Evolutionary conservation across 257 asterid genomes (phyloP).

Genomic region (Ocimum tenuiflorum): DNA sequence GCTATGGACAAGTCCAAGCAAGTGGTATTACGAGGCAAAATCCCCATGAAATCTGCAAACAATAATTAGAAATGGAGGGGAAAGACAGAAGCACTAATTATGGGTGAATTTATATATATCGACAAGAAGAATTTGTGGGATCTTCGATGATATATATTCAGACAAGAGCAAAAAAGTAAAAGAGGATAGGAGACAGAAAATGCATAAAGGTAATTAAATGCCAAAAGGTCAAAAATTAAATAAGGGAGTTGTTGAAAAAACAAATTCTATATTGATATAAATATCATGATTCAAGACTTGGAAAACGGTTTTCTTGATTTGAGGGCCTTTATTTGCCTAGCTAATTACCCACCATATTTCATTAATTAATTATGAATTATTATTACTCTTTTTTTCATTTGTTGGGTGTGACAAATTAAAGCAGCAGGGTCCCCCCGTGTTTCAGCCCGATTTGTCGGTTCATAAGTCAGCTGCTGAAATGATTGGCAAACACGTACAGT

Average conservation of each 20-base stretch:
- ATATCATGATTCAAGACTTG: not conserved
- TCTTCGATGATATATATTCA: slow-evolving; percentile 12
- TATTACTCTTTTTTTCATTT: too few relatives aligned
- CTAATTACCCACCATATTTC: too few relatives aligned
- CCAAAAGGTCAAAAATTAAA: slow-evolving; percentile 35
- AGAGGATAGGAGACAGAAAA: slow-evolving; percentile 22
- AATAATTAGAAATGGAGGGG: not conserved
- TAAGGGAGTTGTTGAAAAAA: slow-evolving; percentile 34
- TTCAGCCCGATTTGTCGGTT: slow-evolving; percentile 40
- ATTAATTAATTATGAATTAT: not conserved
- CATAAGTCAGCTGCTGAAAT: slow-evolving; percentile 44
- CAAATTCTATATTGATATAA: too few relatives aligned
- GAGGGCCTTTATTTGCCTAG: not conserved
- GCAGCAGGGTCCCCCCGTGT: slow-evolving; percentile 31
- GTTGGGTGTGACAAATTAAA: slow-evolving; percentile 21
- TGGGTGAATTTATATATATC: not conserved
- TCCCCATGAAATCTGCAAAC: slow-evolving; percentile 34
- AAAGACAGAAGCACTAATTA: not conserved
- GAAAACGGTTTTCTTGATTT: not conserved
- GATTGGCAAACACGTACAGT: slow-evolving; percentile 41
- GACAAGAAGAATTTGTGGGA: slow-evolving; percentile 25
- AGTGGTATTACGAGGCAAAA: slow-evolving; percentile 29
- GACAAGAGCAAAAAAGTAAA: slow-evolving; percentile 34
- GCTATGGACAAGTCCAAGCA: slow-evolving; percentile 61
- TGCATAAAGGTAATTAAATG: slow-evolving; percentile 28